These are phyloP conservation scores for Cardamine resedifolia DNA, from an alignment of 345 rosid species.

Conservation along the genomic window DNA sequence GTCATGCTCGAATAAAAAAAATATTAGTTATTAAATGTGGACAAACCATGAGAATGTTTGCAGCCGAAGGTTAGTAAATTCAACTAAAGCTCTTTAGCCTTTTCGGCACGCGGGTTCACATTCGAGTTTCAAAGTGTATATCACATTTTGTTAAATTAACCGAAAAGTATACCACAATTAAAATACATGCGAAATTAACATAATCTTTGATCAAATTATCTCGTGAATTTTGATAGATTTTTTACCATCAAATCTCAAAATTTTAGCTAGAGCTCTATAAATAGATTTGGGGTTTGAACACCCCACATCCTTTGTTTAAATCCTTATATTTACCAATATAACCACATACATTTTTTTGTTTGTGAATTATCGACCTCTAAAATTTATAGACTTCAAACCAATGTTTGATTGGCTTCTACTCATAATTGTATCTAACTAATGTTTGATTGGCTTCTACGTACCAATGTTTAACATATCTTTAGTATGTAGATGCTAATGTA, in stretches of 20 bases:
- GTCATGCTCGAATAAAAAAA: conserved; percentile 12
- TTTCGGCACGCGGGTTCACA: conserved; percentile 41
- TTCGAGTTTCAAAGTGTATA: conserved; percentile 22
- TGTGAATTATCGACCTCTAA: too few relatives aligned
- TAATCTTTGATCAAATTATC: neutral
- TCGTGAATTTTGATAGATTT: neutral
- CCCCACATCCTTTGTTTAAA: too few relatives aligned
- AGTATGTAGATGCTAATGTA: neutral
- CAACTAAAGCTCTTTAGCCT: conserved; percentile 31
- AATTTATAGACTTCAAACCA: too few relatives aligned
- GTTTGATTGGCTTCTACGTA: too few relatives aligned
- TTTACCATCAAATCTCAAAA: neutral
- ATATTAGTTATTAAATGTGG: conserved; percentile 21
- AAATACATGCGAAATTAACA: neutral
- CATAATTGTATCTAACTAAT: too few relatives aligned
- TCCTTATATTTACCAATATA: too few relatives aligned
- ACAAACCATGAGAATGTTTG: conserved; percentile 35
- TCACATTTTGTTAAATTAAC: neutral
- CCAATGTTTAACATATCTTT: too few relatives aligned
- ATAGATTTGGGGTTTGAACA: too few relatives aligned
- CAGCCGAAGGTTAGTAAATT: conserved; percentile 30
- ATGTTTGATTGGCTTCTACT: too few relatives aligned
- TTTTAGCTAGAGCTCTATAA: too few relatives aligned
- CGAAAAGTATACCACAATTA: neutral
- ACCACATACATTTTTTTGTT: too few relatives aligned